Evolutionary conservation across 2,329 filamentous ascomycete species (phyloP).

Genomic region (Penicillium sp.): DNA sequence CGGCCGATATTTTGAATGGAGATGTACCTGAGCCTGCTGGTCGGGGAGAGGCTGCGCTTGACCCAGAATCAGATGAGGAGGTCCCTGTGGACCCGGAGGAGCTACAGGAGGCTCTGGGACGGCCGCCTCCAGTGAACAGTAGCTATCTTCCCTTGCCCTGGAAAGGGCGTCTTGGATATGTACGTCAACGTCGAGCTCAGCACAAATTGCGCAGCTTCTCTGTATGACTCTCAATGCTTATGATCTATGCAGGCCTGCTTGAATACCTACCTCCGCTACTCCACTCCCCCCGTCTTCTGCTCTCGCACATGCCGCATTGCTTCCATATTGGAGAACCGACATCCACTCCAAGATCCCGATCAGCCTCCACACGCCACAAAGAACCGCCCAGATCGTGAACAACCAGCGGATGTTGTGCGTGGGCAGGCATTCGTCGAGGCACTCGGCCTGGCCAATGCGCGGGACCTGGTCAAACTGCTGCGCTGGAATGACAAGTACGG

Average conservation of each 20-base stretch:
- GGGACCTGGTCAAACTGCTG: conserved; percentile 81
- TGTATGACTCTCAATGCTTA: neutral
- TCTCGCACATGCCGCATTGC: conserved; percentile 89
- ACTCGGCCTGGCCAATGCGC: conserved; percentile 77
- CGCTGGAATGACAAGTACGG: conserved; percentile 90
- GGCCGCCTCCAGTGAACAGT: conserved; percentile 79
- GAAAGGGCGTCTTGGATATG: conserved; percentile 87
- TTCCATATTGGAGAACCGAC: conserved; percentile 84
- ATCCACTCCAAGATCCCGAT: conserved; percentile 74
- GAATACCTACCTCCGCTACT: conserved; percentile 83
- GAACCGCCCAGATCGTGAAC: conserved; percentile 76
- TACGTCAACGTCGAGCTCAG: conserved; percentile 46
- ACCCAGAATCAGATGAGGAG: conserved; percentile 59
- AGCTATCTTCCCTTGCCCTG: conserved; percentile 82
- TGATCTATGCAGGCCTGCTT: conserved; percentile 68
- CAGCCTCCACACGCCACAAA: conserved; percentile 80
- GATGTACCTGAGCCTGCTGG: conserved; percentile 14
- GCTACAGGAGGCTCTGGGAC: conserved; percentile 58
- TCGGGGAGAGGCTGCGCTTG: conserved; percentile 31
- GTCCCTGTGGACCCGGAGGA: conserved; percentile 57
- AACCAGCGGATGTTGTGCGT: conserved; percentile 65
- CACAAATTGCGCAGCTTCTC: too few species aligned
- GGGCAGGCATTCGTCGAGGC: conserved; percentile 75
- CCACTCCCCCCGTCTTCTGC: conserved; percentile 82
- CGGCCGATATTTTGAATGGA: conserved; percentile 22